Evolutionary conservation across 345 rosid genomes (phyloP).

Genomic region (Populus nigra): DNA sequence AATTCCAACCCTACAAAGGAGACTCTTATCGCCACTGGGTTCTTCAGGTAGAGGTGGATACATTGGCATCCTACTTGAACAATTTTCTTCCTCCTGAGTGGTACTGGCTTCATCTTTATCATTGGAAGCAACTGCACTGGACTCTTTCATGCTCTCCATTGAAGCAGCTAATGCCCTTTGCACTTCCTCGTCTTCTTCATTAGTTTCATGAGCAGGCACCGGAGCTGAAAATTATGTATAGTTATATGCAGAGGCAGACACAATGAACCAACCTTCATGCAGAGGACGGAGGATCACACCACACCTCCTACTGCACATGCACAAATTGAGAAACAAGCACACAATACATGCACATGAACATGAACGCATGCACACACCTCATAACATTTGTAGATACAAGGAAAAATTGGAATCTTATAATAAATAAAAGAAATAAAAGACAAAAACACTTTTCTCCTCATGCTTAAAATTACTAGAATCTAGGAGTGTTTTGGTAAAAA

Average conservation of each 20-base stretch:
- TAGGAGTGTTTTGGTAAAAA: background rate
- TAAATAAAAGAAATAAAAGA: background rate
- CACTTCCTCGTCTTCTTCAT: slow-evolving; percentile 59
- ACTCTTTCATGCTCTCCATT: slow-evolving; percentile 46
- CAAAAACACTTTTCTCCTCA: background rate
- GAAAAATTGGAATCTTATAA: background rate
- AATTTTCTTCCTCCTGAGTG: slow-evolving; percentile 40
- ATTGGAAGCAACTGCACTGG: slow-evolving; percentile 20
- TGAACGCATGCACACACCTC: background rate
- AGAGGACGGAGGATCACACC: background rate
- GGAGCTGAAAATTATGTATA: slow-evolving; percentile 11
- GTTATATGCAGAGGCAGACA: background rate
- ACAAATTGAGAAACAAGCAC: background rate
- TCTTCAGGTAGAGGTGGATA: slow-evolving; percentile 92
- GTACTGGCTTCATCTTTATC: slow-evolving; percentile 20
- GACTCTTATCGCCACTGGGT: slow-evolving; percentile 70
- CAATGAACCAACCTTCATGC: background rate
- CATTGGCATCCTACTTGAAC: slow-evolving; percentile 36
- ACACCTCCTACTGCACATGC: background rate
- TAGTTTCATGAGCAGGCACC: slow-evolving; percentile 38
- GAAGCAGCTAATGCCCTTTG: slow-evolving; percentile 65
- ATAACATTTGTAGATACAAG: background rate
- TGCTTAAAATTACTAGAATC: background rate
- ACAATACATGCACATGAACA: background rate
- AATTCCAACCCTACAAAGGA: slow-evolving; percentile 83